phyloP scores from a whole-genome alignment of 1,284 basidiomycete genomes.

The Xerocomus amazonicus region DNA sequence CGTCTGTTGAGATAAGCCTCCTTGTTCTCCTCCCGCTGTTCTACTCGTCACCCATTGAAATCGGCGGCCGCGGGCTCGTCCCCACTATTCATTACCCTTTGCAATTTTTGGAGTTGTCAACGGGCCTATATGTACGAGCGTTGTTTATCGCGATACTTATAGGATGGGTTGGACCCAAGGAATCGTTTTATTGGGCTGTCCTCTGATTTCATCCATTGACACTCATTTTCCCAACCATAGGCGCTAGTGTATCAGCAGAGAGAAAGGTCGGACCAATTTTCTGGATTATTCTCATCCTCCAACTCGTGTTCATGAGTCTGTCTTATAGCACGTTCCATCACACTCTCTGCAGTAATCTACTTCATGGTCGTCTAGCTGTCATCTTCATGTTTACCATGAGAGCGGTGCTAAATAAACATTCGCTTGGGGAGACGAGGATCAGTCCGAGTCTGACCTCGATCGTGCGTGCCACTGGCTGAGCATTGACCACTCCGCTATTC shows the following conservation, averaged over 20 bases:
- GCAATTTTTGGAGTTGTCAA: background rate
- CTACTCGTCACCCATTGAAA: background rate
- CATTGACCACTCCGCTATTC: too few relatives aligned
- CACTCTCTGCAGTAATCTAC: background rate
- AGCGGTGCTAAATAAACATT: background rate
- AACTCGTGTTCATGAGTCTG: background rate
- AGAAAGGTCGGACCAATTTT: background rate
- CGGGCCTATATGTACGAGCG: background rate
- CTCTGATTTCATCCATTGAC: background rate
- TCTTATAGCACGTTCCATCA: background rate
- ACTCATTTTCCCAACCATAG: background rate
- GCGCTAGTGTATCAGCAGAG: background rate
- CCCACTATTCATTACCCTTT: background rate
- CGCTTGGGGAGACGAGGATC: background rate
- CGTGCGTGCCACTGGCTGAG: too few relatives aligned
- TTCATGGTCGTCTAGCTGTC: background rate
- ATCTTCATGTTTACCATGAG: background rate
- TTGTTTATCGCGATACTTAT: background rate
- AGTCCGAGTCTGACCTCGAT: background rate
- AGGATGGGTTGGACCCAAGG: background rate
- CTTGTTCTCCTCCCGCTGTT: constrained; percentile 1
- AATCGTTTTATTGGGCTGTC: background rate
- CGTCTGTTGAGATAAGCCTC: background rate
- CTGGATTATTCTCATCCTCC: background rate
- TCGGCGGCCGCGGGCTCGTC: background rate